These are phyloP conservation scores for Fonsecaea pedrosoi DNA, from an alignment of 2,329 filamentous ascomycete species.

Conservation along the genomic window DNA sequence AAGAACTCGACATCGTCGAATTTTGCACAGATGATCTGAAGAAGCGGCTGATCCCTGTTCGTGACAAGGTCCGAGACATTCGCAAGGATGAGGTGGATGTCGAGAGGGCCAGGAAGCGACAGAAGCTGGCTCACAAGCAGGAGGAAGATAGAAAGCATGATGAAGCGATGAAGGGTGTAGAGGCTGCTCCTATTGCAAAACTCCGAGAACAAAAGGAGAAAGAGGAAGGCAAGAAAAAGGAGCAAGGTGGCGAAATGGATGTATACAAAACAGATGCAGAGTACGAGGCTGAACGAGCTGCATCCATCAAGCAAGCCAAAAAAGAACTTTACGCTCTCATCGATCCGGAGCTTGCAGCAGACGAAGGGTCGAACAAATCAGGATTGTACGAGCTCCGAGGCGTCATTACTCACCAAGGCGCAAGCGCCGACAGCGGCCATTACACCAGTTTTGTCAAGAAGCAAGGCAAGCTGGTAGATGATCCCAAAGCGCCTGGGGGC, in stretches of 20 bases:
- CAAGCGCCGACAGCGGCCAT: slow-evolving; percentile 95
- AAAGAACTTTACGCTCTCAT: slow-evolving; percentile 84
- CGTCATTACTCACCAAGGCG: slow-evolving; percentile 94
- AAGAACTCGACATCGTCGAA: slow-evolving; percentile 89
- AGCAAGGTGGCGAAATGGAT: slow-evolving; percentile 71
- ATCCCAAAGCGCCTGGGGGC: slow-evolving; percentile 70
- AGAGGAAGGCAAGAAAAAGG: slow-evolving; percentile 49
- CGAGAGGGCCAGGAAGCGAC: slow-evolving; percentile 87
- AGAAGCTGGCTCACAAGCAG: slow-evolving; percentile 72
- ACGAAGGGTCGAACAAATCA: slow-evolving; percentile 87
- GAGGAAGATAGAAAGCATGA: slow-evolving; percentile 59
- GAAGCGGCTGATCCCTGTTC: slow-evolving; percentile 83
- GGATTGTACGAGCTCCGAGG: slow-evolving; percentile 94
- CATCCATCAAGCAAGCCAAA: slow-evolving; percentile 77
- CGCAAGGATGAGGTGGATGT: slow-evolving; percentile 94
- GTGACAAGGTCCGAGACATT: slow-evolving; percentile 94
- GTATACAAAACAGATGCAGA: slow-evolving; percentile 93
- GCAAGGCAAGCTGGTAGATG: slow-evolving; percentile 65
- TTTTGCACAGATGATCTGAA: slow-evolving; percentile 92
- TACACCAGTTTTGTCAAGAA: slow-evolving; percentile 99
- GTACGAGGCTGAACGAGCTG: slow-evolving; percentile 82
- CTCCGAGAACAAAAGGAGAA: slow-evolving; percentile 59
- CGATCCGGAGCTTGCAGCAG: slow-evolving; percentile 73
- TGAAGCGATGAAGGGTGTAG: slow-evolving; percentile 38
- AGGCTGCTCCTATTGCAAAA: slow-evolving; percentile 54